phyloP scores from a whole-genome alignment of 164 flowering plant genomes.

The Echeveria elegans region DNA sequence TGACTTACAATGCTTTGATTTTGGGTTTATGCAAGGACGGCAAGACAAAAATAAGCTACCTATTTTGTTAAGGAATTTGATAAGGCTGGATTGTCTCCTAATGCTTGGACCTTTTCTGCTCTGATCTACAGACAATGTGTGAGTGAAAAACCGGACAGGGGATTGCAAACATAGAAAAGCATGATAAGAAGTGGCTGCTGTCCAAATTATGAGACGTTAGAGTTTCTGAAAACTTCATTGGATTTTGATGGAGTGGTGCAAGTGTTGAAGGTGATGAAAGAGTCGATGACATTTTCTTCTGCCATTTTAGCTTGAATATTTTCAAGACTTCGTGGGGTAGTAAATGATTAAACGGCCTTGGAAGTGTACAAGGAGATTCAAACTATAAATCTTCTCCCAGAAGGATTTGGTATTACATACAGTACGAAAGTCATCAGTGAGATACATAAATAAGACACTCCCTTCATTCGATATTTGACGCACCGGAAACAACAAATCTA shows the following conservation, averaged over 20 bases:
- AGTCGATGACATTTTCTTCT: conserved; percentile 41
- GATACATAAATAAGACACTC: not conserved
- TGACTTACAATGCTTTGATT: conserved; percentile 79
- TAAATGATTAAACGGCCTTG: conserved; percentile 34
- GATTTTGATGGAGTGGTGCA: conserved; percentile 67
- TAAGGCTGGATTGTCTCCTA: conserved; percentile 49
- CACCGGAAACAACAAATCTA: too few relatives aligned
- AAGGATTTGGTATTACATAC: conserved; percentile 22
- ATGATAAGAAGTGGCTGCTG: conserved; percentile 65
- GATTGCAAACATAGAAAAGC: conserved; percentile 51
- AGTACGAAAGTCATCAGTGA: conserved; percentile 2
- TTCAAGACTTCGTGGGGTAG: conserved; percentile 35
- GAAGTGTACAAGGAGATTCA: conserved; percentile 35
- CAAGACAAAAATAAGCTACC: conserved; percentile 82
- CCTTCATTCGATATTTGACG: not conserved
- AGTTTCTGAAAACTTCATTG: conserved; percentile 46
- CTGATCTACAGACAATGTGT: conserved; percentile 76
- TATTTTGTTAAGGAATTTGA: conserved; percentile 60
- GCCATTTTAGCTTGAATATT: conserved; percentile 29
- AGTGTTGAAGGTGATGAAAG: conserved; percentile 55
- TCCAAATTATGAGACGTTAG: conserved; percentile 50
- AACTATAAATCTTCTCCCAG: conserved; percentile 30
- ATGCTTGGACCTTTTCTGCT: conserved; percentile 72
- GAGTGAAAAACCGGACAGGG: conserved; percentile 59
- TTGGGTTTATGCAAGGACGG: conserved; percentile 74